phyloP scores from a whole-genome alignment of 371 early-diverging fungal species.

The Choanephora cucurbitarum region DNA sequence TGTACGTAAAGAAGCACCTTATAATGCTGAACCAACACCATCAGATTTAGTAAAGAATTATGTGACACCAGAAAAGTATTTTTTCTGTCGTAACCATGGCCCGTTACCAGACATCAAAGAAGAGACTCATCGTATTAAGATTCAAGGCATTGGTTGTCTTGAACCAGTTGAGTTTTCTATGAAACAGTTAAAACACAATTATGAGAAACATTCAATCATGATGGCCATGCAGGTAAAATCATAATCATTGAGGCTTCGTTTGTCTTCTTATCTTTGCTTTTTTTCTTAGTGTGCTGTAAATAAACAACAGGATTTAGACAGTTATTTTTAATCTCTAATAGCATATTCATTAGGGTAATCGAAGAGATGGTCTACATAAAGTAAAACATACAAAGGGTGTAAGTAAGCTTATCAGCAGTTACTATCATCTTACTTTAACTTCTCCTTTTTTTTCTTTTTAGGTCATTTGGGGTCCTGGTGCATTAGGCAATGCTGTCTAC shows the following conservation, averaged over 20 bases:
- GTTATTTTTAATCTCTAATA: too few relatives aligned
- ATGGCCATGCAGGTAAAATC: slow-evolving; percentile 50
- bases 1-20: slow-evolving; percentile 54
- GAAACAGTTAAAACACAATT: slow-evolving; percentile 47
- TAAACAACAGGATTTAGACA: too few relatives aligned
- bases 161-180: slow-evolving; percentile 27
- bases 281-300: slow-evolving; percentile 30
- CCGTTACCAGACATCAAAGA: slow-evolving; percentile 78
- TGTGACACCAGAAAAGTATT: slow-evolving; percentile 55
- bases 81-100: slow-evolving; percentile 81
- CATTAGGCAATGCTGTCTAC: slow-evolving; percentile 80
- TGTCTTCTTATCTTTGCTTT: slow-evolving; percentile 1
- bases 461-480: slow-evolving; percentile 81
- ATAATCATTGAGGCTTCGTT: neutral
- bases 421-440: too few relatives aligned
- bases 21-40: slow-evolving; percentile 59
- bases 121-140: slow-evolving; percentile 36
- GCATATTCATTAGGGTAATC: slow-evolving; percentile 59
- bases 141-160: slow-evolving; percentile 34
- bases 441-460: slow-evolving; percentile 13
- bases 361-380: slow-evolving; percentile 79
- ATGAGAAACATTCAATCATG: slow-evolving; percentile 34
- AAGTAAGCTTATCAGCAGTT: slow-evolving; percentile 6
- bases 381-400: slow-evolving; percentile 78
- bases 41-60: slow-evolving; percentile 50